Evolutionary conservation across 495 filamentous ascomycete genomes (phyloP), one percentile per base, ranked within the genome.

Genomic region (Hypoxylon crocopeplum): DNA sequence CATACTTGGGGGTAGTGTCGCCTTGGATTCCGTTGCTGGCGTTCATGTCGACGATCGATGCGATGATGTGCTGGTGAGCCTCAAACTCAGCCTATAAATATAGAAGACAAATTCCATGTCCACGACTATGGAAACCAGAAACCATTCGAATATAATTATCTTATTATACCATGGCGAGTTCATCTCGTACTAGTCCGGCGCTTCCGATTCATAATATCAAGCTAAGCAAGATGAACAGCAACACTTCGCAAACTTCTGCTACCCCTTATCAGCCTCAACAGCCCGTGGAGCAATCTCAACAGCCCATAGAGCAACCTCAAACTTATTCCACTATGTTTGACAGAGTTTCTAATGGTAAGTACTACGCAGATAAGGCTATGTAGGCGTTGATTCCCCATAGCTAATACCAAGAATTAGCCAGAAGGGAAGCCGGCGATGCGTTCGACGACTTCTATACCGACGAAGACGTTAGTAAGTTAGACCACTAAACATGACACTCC

Each of bases 371-470:
- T n/a, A 7, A 15, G 0, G 8, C n/a, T n/a, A n/a, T n/a, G n/a
- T n/a, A n/a, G n/a, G n/a, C n/a, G n/a, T n/a, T 12, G 0, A 32
- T 11, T 15, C 13, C 0, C 24, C 22, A 13, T 3, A 20, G 13
- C 37, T 63, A 53, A 53, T 37, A 21, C 15, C 5, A 37, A 24
- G 25, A 21, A 20, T 11, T 32, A 58, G 53, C 52, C 7, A 51
- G 25, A 25, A 41, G 12, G 22, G 20, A 27, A 27, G 30, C 48
- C 37, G 53, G 53, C 30, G 27, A 19, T 11, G 13, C 11, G 15
- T 19, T 6, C 21, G 44, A 63, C 10, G 42, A 54, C 2, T 63
- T 63, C 47, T 63, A 53, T 13, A 57, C 59, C 2, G 59, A 63
- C 6, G 53, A 53, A 36, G 59, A 63, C 15, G 36, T 58, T 30